These are phyloP conservation scores for Tricholoma saponaceum DNA, from an alignment of 768 basidiomycete genomes.

Conservation along the genomic window DNA sequence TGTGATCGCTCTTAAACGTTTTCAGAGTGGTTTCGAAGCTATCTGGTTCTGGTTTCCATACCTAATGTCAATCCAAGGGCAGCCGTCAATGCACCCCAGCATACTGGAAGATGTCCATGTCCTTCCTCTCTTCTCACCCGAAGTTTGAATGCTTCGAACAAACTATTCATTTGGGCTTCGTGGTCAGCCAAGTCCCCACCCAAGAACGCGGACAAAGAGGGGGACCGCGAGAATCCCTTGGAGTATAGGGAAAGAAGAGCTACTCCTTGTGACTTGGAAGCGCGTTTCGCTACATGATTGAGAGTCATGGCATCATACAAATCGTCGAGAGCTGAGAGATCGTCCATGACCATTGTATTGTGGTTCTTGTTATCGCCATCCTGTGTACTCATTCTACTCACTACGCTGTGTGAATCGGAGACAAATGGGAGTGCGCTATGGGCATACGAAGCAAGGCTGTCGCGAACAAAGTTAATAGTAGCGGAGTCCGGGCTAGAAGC, in stretches of 20 bases:
- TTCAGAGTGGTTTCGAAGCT: background rate
- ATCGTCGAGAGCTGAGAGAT: slow-evolving; percentile 58
- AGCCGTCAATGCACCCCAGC: slow-evolving; percentile 85
- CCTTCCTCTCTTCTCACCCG: slow-evolving; percentile 58
- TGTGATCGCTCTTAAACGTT: slow-evolving; percentile 63
- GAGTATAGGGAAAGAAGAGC: slow-evolving; percentile 87
- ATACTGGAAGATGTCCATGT: slow-evolving; percentile 82
- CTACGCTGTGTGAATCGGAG: slow-evolving; percentile 58
- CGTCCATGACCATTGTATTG: slow-evolving; percentile 24
- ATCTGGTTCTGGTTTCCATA: slow-evolving; percentile 23
- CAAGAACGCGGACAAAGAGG: slow-evolving; percentile 24
- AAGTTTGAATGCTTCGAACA: slow-evolving; percentile 71
- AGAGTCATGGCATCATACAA: slow-evolving; percentile 84
- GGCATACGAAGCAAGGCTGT: slow-evolving; percentile 77
- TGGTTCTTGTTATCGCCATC: slow-evolving; percentile 12
- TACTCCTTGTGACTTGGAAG: slow-evolving; percentile 88
- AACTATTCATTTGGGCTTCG: slow-evolving; percentile 23
- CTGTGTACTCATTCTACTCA: slow-evolving; percentile 19
- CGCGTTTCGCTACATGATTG: slow-evolving; percentile 84
- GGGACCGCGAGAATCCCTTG: slow-evolving; percentile 69
- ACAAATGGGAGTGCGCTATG: slow-evolving; percentile 77
- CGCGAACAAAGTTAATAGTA: slow-evolving; percentile 59
- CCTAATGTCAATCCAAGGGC: slow-evolving; percentile 72
- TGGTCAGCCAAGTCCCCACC: slow-evolving; percentile 19
- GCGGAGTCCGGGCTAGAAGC: slow-evolving; percentile 26